A percentile compares a stretch with the other conserved stretches of the same genome.
Conservation (phyloP, 2,329 filamentous ascomycete genomes). For the Colletotrichum filicis region DNA sequence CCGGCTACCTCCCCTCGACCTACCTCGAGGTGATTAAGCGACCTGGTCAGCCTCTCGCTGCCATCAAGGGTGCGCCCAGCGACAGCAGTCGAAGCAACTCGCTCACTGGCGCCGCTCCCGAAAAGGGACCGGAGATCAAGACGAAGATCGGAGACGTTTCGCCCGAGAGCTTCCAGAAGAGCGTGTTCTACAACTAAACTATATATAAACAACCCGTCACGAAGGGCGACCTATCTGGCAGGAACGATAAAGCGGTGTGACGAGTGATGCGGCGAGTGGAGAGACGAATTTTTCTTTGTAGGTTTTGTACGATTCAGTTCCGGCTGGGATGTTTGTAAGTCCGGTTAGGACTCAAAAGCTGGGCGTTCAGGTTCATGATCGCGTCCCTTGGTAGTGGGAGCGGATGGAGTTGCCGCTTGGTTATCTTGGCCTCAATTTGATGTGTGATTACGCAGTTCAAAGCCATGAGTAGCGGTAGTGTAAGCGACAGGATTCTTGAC, state of each 20-base stretch:
- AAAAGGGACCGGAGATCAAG: slow-evolving; percentile 42
- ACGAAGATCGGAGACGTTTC: slow-evolving; percentile 64
- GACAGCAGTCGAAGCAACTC: slow-evolving; percentile 61
- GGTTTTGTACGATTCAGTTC: slow-evolving; percentile 20
- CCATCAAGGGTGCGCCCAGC: slow-evolving; percentile 61
- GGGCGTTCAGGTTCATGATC: slow-evolving; percentile 33
- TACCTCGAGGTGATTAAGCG: slow-evolving; percentile 82
- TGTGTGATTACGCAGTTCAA: slow-evolving; percentile 27
- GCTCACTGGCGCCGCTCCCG: slow-evolving; percentile 55
- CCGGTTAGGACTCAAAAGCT: slow-evolving; percentile 32
- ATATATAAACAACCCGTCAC: background rate
- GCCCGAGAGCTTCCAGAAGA: slow-evolving; percentile 67
- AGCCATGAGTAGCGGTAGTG: slow-evolving; percentile 11
- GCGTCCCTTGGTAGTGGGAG: slow-evolving; percentile 3
- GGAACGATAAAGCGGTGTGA: background rate
- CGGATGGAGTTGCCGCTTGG: slow-evolving; percentile 12
- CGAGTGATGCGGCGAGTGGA: background rate
- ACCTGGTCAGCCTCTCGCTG: slow-evolving; percentile 61
- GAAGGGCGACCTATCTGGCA: background rate
- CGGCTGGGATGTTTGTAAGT: background rate
- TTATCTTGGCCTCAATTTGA: slow-evolving; percentile 29
- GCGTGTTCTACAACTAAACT: slow-evolving; percentile 65
- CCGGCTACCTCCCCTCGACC: slow-evolving; percentile 91
- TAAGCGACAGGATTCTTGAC: background rate
- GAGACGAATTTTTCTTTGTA: slow-evolving; percentile 28